A percentile compares a stretch with the other conserved stretches of the same genome.
Evolutionary conservation across 2,329 filamentous ascomycete species (phyloP).

Genomic region (Fusarium euwallaceae): DNA sequence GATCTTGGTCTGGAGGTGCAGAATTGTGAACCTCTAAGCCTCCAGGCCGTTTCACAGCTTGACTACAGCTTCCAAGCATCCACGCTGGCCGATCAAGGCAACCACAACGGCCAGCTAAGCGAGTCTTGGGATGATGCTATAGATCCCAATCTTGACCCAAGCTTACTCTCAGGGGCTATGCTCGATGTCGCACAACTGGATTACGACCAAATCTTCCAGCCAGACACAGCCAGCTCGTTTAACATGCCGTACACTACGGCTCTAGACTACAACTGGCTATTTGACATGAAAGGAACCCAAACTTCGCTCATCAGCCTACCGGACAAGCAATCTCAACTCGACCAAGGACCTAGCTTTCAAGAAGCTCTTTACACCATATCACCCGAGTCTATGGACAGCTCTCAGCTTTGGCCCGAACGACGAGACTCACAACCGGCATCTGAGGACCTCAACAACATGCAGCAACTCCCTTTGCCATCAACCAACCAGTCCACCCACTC

Average conservation of each 20-base stretch:
- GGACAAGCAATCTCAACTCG: conserved; percentile 3
- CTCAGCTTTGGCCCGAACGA: conserved; percentile 30
- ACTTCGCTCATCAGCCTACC: conserved; percentile 6
- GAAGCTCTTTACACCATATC: conserved; percentile 22
- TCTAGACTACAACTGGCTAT: conserved; percentile 73
- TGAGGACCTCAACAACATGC: background rate
- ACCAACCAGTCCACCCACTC: background rate
- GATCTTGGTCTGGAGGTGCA: conserved; percentile 1
- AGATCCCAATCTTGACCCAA: conserved; percentile 22
- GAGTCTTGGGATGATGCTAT: conserved; percentile 30
- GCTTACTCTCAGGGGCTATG: conserved; percentile 12
- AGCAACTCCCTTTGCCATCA: background rate
- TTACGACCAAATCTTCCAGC: conserved; percentile 69
- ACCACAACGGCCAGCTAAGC: background rate
- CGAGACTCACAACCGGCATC: conserved; percentile 2
- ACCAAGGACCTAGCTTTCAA: conserved; percentile 8
- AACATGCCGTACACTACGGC: conserved; percentile 75
- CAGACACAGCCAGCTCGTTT: conserved; percentile 74
- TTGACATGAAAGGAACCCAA: conserved; percentile 58
- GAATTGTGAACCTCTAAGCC: conserved; percentile 8
- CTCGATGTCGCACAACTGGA: conserved; percentile 30
- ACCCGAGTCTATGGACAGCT: conserved; percentile 39
- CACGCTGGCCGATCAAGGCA: background rate
- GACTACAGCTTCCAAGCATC: background rate
- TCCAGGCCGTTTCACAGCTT: background rate